Conservation (phyloP, 208 protist species). For the Trypanosoma boissoni region DNA sequence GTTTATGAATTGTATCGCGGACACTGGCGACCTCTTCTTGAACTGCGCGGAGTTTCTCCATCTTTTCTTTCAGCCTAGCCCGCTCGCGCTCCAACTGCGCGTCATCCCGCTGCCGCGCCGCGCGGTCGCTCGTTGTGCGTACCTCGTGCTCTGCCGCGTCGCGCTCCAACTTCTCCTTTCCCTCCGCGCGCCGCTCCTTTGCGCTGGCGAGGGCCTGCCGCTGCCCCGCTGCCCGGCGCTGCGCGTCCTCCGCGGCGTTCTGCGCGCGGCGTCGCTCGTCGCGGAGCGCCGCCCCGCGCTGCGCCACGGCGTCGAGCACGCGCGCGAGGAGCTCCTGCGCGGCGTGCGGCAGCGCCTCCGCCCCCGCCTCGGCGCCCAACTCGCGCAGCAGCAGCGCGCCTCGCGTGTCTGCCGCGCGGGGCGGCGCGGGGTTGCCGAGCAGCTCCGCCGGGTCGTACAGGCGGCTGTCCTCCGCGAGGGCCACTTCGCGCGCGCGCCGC, state of each 20-base stretch:
- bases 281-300: neutral
- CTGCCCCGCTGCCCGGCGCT: slow-evolving; percentile 26
- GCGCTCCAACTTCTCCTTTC: slow-evolving; percentile 30
- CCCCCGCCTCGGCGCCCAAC: slow-evolving; percentile 10
- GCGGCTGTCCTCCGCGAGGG: neutral
- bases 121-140: slow-evolving; percentile 36
- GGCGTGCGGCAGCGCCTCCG: neutral
- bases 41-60: slow-evolving; percentile 37
- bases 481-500: slow-evolving; percentile 33
- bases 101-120: slow-evolving; percentile 38
- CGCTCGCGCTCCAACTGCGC: slow-evolving; percentile 51
- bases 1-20: slow-evolving; percentile 55
- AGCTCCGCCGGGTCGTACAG: slow-evolving; percentile 16
- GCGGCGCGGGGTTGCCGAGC: slow-evolving; percentile 26
- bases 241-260: slow-evolving; percentile 23
- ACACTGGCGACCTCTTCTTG: slow-evolving; percentile 41
- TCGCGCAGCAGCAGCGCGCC: slow-evolving; percentile 24
- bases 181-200: slow-evolving; percentile 61
- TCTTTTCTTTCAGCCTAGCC: slow-evolving; percentile 34
- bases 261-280: neutral
- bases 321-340: neutral
- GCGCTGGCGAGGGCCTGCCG: slow-evolving; percentile 32
- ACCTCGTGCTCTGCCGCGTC: slow-evolving; percentile 52
- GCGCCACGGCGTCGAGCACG: neutral
- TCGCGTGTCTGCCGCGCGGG: slow-evolving; percentile 32